Evolutionary conservation across 2,329 filamentous ascomycete genomes (phyloP).

Genomic region (Epichloe elymi): DNA sequence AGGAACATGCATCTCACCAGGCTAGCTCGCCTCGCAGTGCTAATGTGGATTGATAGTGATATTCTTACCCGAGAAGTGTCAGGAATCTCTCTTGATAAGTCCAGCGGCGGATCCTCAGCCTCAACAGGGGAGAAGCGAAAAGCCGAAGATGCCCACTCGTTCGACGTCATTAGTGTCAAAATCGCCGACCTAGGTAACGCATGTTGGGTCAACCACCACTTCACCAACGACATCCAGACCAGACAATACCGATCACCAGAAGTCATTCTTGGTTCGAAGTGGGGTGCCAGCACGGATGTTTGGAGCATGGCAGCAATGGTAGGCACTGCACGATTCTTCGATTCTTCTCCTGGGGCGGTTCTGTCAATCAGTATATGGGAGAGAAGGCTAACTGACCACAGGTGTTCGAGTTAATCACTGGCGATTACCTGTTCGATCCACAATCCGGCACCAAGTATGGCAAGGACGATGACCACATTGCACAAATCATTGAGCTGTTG

Average conservation of each 20-base stretch:
- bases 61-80: constrained; percentile 86
- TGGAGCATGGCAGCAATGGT: constrained; percentile 99
- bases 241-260: constrained; percentile 94
- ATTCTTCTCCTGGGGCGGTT: not conserved
- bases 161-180: constrained; percentile 89
- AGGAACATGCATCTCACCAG: constrained; percentile 20
- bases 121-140: constrained; percentile 48
- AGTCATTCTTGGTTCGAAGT: constrained; percentile 91
- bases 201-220: constrained; percentile 97
- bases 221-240: constrained; percentile 98
- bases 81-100: constrained; percentile 82
- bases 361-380: not conserved
- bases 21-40: not conserved
- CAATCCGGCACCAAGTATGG: constrained; percentile 98
- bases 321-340: constrained; percentile 18
- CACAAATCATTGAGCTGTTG: constrained; percentile 94
- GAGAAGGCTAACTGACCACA: constrained; percentile 21
- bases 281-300: constrained; percentile 97
- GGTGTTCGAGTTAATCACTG: constrained; percentile 96
- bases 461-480: constrained; percentile 98
- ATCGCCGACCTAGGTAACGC: constrained; percentile 97
- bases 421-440: constrained; percentile 95
- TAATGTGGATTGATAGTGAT: constrained; percentile 42
- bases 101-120: constrained; percentile 34
- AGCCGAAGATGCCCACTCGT: constrained; percentile 40